Base-by-base conservation (phyloP, 345 rosid species). In the Lepidium sativum region DNA sequence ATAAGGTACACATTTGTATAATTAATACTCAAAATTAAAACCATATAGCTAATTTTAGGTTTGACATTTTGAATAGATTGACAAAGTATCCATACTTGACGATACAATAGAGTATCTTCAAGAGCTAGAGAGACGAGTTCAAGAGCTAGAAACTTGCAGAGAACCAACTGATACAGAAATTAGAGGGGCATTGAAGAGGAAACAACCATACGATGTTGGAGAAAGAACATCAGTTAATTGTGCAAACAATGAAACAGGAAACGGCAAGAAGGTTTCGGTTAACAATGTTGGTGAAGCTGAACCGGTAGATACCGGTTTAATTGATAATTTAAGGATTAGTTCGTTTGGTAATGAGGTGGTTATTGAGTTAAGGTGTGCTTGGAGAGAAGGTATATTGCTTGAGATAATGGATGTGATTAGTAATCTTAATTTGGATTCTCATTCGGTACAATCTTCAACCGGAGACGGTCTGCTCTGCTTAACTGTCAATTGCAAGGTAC, bases 341-440 rank as follows among this genome's bases (percentile, higher is more conserved):
- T 45, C 72, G 60, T 81, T 70, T 25, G 83, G 80, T 9, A 80
- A 74, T 66, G 87, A 81, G 59, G 84, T 86, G 57, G 43, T 72
- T 35, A 84, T 90, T 16, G 92, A 88, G 67, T 70, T 94, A 29
- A 78, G 71, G 49, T 84, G 97, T 78, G 68, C 70, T 11, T 90
- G 87, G 92, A 81, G 80, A 78, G 99, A 94, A 59, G 92, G 96
- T 21, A 32, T 87, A 31, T 70, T 94, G 81, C 80, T 94, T 2
- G 90, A 82, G 78, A 78, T 90, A 51, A 80, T 94, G 80, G 92
- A 84, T 77, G 89, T 78, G 58, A 63, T 77, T 21, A 81, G 82
- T 81, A 70, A 57, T 65, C 83, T 85, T 63, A 72, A 71, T 58
- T 59, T 94, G 53, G 97, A 94, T 81, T 87, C 87, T 25, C 84